Conservation (phyloP, 2,329 filamentous ascomycete species). For the Metarhizium anisopliae region DNA sequence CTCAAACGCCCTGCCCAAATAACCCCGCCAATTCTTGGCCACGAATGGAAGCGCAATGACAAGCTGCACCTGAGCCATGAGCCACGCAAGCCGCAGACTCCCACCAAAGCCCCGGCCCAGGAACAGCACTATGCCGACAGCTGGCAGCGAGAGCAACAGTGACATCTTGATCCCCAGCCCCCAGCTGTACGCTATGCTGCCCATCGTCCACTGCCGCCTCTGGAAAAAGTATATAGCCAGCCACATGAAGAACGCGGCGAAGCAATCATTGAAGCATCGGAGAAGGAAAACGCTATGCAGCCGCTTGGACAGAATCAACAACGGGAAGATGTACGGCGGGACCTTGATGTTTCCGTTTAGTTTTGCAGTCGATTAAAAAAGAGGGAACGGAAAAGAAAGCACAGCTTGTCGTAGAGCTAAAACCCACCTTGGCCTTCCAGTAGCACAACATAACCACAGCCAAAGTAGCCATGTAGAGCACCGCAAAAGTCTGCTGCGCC, state of each 20-base stretch:
- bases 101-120: constrained; percentile 59
- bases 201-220: constrained; percentile 62
- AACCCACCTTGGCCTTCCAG: constrained; percentile 53
- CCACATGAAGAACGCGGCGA: constrained; percentile 79
- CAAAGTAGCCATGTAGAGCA: constrained; percentile 69
- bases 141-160: constrained; percentile 71
- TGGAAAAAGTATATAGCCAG: constrained; percentile 72
- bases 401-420: neutral
- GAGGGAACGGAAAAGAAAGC: neutral
- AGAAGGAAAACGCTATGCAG: constrained; percentile 90
- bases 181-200: constrained; percentile 62
- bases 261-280: constrained; percentile 91
- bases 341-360: constrained; percentile 34
- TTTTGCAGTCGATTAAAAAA: neutral
- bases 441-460: constrained; percentile 78
- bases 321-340: constrained; percentile 78
- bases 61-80: constrained; percentile 74
- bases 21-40: constrained; percentile 54
- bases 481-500: constrained; percentile 78
- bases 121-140: constrained; percentile 67
- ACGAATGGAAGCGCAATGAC: constrained; percentile 60
- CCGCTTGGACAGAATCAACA: constrained; percentile 83
- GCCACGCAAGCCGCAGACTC: constrained; percentile 57
- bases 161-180: constrained; percentile 96
- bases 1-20: constrained; percentile 79